Evolutionary conservation across 2,329 filamentous ascomycete genomes (phyloP), one percentile per base, ranked within the genome.

Genomic region (Fusarium hostae): DNA sequence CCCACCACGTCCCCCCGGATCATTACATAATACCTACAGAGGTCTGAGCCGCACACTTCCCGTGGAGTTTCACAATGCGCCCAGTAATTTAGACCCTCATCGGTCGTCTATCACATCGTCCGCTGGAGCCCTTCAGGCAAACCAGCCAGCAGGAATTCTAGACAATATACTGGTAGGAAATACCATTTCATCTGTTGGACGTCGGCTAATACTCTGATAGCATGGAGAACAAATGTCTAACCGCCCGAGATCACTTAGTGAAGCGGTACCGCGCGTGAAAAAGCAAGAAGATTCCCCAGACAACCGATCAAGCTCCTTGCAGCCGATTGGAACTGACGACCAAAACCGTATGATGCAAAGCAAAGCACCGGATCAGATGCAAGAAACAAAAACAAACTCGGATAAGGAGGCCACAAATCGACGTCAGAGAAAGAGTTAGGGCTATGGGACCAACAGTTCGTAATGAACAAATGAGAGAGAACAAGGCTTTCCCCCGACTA

Each of bases 211-310:
- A 35, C 13, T 39, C 20, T 12, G 9, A 16, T 11, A 71, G 68
- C 45, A 44, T 34, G 28, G 24, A 20, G 35, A 59, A 20, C 47
- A 40, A 35, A 35, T 44, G 16, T 28, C 40, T 40, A 40, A 34
- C 34, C 56, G 43, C 40, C 37, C 55, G 55, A 51, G 60, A 43
- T 62, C 65, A 56, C 41, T 43, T 9, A 64, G 45, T 30, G 58
- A 68, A 48, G 44, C 24, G 34, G 22, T 52, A 16, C 35, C 47
- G 35, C 20, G 18, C 35, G 30, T 28, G 9, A 20, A 39, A 13
- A 56, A 65, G 28, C 40, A 68, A 58, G 52, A 66, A 34, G 15
- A 13, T 15, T 10, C 34, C 18, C 50, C 58, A 13, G 32, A 45
- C 16, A 39, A 47, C 28, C 52, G 44, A 43, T 43, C 52, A 34